Percentiles rank a stretch among this genome's conserved stretches.
Conservation (phyloP, 164 flowering plant genomes). For the Piper betle region DNA sequence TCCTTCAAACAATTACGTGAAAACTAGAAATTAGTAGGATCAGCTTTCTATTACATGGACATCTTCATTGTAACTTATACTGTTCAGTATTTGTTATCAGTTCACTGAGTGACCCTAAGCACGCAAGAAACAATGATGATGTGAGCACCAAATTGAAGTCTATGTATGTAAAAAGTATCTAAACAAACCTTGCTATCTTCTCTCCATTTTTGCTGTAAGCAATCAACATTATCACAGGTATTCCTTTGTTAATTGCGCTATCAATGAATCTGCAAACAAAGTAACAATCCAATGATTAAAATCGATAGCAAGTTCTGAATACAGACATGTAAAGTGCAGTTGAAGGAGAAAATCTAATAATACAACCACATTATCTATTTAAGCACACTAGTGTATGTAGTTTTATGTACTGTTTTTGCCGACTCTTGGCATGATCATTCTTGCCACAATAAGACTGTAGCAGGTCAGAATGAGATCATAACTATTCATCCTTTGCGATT, state of each 20-base stretch:
- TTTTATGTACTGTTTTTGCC: not conserved
- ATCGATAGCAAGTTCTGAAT: not conserved
- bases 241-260: slow-evolving; percentile 48
- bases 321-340: not conserved
- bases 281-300: not conserved
- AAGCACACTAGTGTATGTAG: not conserved
- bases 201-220: slow-evolving; percentile 62
- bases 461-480: not conserved
- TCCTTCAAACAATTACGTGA: too few species aligned
- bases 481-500: too few species aligned
- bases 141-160: not conserved
- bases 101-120: not conserved
- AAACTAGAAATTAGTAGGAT: too few species aligned
- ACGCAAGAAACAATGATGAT: not conserved
- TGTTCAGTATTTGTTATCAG: not conserved
- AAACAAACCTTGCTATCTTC: slow-evolving; percentile 54
- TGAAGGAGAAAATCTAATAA: too few species aligned
- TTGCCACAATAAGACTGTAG: not conserved
- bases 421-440: not conserved
- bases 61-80: too few species aligned
- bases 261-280: slow-evolving; percentile 61
- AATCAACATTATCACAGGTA: slow-evolving; percentile 57
- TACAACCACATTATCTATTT: not conserved
- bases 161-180: not conserved
- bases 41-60: too few species aligned